Evolutionary conservation across 306 rosid genomes (phyloP), one percentile per base, ranked within the genome.

Genomic region (Rubus idaeus): DNA sequence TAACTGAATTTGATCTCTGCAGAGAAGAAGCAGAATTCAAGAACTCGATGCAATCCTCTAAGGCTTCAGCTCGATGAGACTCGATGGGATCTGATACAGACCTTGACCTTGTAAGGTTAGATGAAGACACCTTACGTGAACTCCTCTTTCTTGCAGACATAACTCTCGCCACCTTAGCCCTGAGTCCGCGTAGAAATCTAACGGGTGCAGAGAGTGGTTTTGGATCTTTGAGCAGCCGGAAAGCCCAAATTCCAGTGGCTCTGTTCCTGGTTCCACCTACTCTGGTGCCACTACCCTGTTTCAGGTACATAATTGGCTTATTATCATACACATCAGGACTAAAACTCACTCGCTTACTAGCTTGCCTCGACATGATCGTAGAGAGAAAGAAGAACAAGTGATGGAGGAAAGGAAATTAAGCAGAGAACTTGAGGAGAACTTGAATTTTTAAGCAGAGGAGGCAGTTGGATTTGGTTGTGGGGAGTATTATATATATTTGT

Each of bases 1-100:
- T 64, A 74, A 71, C 86, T 57, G 88, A 90, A 71, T 85, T 89
- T 10, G 87, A 81, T 72, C 90, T 78, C 67, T 89, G 90, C 82
- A 93, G 79, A 67, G 94, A 85, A 58, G 98, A 88, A 68, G 98
- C 88, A 81, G 96, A 93, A 67, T 91, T 93, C 60, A 94, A 85
- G 86, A 94, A 94, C 85, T 88, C 82, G 65, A 91, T 94, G 85
- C 98, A 94, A 75, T 91, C 98, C 85, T 85, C 91, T 8, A 94
- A 82, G 6, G 94, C 98, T 64, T 91, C 92, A 60, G 90, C 97
- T 60, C 96, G 78, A 42, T 94, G 89, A 44, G 97, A 89, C 53
- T 94, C 97, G 17, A 87, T 84, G 69, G 84, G 84, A 26, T 89
- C 91, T 5, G 98, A 86, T 40, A 85, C 79, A 10, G 97, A 88